Conservation (phyloP, 1,139 yeast genomes). For the Debaryomyces udenii region DNA sequence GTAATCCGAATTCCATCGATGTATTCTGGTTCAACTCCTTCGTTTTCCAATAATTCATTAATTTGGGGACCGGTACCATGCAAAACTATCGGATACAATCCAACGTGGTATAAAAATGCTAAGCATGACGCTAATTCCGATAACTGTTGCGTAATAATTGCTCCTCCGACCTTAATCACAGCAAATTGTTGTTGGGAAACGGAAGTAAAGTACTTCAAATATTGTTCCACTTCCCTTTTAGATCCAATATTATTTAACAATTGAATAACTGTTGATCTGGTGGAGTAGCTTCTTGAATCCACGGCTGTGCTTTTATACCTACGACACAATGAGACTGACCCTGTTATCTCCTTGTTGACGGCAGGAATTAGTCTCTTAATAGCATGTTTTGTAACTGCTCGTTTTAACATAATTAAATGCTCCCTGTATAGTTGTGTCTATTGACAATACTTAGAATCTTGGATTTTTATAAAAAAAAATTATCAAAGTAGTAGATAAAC, state of each 20-base stretch:
- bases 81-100: constrained; percentile 91
- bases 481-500: background rate
- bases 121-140: constrained; percentile 93
- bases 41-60: constrained; percentile 87
- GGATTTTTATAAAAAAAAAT: constrained; percentile 2
- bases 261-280: constrained; percentile 94
- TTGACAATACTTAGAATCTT: background rate
- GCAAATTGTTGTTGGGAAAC: constrained; percentile 97
- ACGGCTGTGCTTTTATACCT: constrained; percentile 3
- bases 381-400: constrained; percentile 15
- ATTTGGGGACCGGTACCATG: constrained; percentile 99
- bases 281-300: constrained; percentile 43
- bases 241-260: constrained; percentile 94
- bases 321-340: constrained; percentile 1
- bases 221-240: constrained; percentile 96
- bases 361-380: constrained; percentile 11
- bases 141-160: constrained; percentile 92
- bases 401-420: constrained; percentile 19
- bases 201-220: constrained; percentile 92
- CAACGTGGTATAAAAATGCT: constrained; percentile 95
- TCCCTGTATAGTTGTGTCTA: background rate
- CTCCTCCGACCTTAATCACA: constrained; percentile 98
- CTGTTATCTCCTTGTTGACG: constrained; percentile 5
- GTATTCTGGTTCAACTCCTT: constrained; percentile 95
- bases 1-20: constrained; percentile 97